Conservation (phyloP, 1,284 basidiomycete species). For the Marasmius sp. region DNA sequence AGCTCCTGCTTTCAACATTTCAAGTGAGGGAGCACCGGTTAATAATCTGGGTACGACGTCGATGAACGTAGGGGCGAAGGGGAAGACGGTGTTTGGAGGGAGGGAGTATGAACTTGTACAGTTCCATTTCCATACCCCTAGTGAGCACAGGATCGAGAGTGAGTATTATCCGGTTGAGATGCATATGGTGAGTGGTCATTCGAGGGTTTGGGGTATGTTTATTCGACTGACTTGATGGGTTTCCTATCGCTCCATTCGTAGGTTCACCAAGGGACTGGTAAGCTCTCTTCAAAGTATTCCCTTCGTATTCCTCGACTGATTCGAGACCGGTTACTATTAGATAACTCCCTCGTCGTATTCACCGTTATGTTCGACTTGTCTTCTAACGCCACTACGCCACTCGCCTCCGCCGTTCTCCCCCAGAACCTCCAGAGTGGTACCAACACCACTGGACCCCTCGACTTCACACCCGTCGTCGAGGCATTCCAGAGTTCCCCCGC, state of each 20-base stretch:
- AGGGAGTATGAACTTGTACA: constrained; percentile 7
- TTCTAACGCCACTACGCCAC: background rate
- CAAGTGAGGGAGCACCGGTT: background rate
- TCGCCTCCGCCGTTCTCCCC: background rate
- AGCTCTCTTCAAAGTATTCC: background rate
- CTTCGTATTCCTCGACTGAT: background rate
- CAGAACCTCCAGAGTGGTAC: background rate
- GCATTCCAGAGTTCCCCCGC: background rate
- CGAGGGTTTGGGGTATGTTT: background rate
- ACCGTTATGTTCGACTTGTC: constrained; percentile 1
- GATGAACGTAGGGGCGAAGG: constrained; percentile 4
- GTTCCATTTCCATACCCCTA: constrained; percentile 12
- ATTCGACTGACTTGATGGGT: background rate
- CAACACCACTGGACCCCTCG: constrained; percentile 1
- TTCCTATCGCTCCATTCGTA: background rate
- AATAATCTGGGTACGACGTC: constrained; percentile 8
- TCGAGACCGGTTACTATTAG: background rate
- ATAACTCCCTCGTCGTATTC: constrained; percentile 3
- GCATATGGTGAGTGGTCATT: constrained; percentile 6
- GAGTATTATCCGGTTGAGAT: constrained; percentile 13
- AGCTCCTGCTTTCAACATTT: background rate
- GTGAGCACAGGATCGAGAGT: constrained; percentile 6
- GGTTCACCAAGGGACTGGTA: constrained; percentile 4
- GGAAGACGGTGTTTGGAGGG: constrained; percentile 6
- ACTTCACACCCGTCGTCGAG: background rate